Evolutionary conservation across 225 moss, liverwort and hornwort species (phyloP).

Genomic region (Neckera pumila): DNA sequence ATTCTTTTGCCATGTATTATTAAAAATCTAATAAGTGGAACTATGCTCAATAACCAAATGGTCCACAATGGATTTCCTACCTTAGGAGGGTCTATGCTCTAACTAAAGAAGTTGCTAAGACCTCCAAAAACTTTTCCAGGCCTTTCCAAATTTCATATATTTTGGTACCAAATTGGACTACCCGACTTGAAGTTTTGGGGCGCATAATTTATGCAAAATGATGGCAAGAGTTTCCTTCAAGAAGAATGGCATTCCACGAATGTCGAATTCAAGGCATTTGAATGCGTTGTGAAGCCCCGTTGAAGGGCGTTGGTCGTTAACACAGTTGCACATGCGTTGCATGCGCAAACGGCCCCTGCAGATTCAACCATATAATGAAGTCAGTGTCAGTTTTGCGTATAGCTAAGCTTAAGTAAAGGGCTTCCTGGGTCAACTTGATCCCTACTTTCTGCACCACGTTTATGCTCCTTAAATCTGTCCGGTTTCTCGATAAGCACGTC

Average conservation of each 20-base stretch:
- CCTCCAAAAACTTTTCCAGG: rapidly evolving
- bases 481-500: not conserved
- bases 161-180: not conserved
- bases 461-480: not conserved
- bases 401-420: not conserved
- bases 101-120: rapidly evolving
- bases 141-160: not conserved
- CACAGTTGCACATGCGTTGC: not conserved
- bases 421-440: not conserved
- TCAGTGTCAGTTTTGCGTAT: not conserved
- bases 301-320: not conserved
- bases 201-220: rapidly evolving
- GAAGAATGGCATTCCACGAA: not conserved
- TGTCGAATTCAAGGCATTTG: not conserved
- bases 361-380: not conserved
- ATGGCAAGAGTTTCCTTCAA: not conserved
- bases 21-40: not conserved
- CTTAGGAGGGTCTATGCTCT: not conserved
- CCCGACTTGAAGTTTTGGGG: rapidly evolving
- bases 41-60: rapidly evolving
- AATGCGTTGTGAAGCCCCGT: no score
- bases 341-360: not conserved
- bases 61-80: not conserved
- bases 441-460: not conserved
- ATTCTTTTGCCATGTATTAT: not conserved